Percentiles rank a stretch among this genome's conserved stretches.
phyloP scores from a whole-genome alignment of 176 grass and related monocot species.

The Coix lacrymajobi region DNA sequence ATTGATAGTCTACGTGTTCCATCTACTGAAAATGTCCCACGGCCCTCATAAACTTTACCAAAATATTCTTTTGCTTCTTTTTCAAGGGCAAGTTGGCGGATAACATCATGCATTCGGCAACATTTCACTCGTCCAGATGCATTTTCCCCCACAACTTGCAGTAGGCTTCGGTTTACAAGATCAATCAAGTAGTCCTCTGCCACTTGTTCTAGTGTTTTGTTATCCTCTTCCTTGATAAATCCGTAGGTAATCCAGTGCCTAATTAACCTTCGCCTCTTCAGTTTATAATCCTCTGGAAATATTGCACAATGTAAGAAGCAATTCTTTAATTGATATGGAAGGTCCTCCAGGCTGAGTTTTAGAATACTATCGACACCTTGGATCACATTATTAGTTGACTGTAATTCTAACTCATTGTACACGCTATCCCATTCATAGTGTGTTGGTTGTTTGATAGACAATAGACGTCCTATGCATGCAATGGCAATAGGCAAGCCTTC shows the following conservation, averaged over 20 bases:
- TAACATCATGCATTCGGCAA: background rate
- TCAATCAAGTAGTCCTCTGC: background rate
- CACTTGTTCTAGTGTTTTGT: background rate
- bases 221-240: background rate
- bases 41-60: background rate
- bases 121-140: background rate
- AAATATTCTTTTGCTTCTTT: background rate
- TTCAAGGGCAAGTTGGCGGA: background rate
- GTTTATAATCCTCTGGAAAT: background rate
- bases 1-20: background rate
- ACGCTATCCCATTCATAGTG: background rate
- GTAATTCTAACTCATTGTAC: background rate
- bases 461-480: background rate
- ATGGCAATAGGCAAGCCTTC: conserved; percentile 17
- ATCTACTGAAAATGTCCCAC: background rate
- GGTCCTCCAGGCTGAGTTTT: background rate
- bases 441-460: background rate
- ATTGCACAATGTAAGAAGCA: background rate
- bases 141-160: background rate
- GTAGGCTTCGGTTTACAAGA: background rate
- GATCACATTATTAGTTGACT: background rate
- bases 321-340: background rate
- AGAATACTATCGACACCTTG: background rate
- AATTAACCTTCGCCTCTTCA: background rate
- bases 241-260: background rate